Percentiles rank a stretch among this genome's conserved stretches.
Conservation (phyloP, 352 stramenopile genomes). For the Phytophthora macrochlamydospora region DNA sequence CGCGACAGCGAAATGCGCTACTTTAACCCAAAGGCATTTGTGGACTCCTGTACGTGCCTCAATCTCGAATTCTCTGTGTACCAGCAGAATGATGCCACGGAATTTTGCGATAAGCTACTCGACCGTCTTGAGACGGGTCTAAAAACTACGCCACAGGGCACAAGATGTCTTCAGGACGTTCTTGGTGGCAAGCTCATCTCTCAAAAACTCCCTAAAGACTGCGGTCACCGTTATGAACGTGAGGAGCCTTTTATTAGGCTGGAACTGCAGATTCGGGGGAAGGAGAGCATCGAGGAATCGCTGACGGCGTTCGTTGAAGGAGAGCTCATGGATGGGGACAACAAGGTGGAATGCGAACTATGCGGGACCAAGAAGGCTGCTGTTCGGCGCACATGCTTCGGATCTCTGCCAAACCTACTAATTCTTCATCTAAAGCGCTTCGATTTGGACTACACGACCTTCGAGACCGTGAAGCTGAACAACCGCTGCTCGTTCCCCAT, state of each 20-base stretch:
- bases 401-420: constrained; percentile 95
- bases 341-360: constrained; percentile 97
- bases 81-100: constrained; percentile 99
- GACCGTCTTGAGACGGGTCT: constrained; percentile 97
- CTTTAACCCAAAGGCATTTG: constrained; percentile 88
- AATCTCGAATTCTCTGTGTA: constrained; percentile 96
- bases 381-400: constrained; percentile 95
- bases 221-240: constrained; percentile 93
- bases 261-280: constrained; percentile 98
- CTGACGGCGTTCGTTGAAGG: constrained; percentile 97
- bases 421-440: constrained; percentile 99
- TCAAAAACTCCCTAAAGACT: constrained; percentile 91
- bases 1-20: constrained; percentile 88
- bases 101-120: constrained; percentile 99
- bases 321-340: constrained; percentile 99
- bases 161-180: constrained; percentile 74
- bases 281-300: constrained; percentile 97
- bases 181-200: constrained; percentile 87
- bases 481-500: constrained; percentile 98
- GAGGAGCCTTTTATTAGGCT: constrained; percentile 98
- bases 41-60: constrained; percentile 88
- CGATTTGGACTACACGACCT: constrained; percentile 99
- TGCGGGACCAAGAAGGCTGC: constrained; percentile 98
- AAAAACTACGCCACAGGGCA: constrained; percentile 89
- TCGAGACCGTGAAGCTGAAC: constrained; percentile 99